phyloP scores from a whole-genome alignment of 192 early-diverging fungal species.

The Coemansia sp. region DNA sequence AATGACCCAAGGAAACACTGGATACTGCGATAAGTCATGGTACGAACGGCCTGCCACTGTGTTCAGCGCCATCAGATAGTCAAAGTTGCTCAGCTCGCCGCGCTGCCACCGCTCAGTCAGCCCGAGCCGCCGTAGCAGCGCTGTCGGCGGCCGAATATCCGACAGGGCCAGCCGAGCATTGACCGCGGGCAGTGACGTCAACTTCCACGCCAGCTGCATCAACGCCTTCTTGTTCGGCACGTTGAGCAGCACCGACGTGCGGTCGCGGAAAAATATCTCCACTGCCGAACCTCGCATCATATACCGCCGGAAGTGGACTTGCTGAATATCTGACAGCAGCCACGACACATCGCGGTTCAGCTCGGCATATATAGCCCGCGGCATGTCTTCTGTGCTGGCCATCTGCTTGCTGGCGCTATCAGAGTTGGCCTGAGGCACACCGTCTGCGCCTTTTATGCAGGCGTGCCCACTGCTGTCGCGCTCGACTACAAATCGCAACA shows the following conservation, averaged over 20 bases:
- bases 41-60: conserved; percentile 79
- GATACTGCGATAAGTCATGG: conserved; percentile 93
- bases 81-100: conserved; percentile 89
- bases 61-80: conserved; percentile 93
- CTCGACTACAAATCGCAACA: conserved; percentile 27
- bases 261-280: conserved; percentile 44
- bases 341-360: conserved; percentile 27
- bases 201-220: conserved; percentile 44
- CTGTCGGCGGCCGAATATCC: conserved; percentile 31
- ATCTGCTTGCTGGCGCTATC: neutral
- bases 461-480: conserved; percentile 12
- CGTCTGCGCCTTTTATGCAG: conserved; percentile 9
- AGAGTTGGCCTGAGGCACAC: neutral
- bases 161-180: conserved; percentile 25
- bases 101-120: conserved; percentile 79
- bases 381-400: neutral
- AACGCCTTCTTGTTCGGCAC: conserved; percentile 28
- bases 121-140: conserved; percentile 18
- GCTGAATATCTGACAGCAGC: conserved; percentile 26
- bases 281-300: conserved; percentile 42
- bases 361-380: conserved; percentile 28
- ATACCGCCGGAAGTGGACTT: conserved; percentile 41
- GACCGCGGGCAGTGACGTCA: conserved; percentile 26
- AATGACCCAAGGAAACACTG: conserved; percentile 94
- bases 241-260: conserved; percentile 34